Evolutionary conservation across 108 stramenopile genomes (phyloP).

Genomic region (Cyclotella distinguenda): DNA sequence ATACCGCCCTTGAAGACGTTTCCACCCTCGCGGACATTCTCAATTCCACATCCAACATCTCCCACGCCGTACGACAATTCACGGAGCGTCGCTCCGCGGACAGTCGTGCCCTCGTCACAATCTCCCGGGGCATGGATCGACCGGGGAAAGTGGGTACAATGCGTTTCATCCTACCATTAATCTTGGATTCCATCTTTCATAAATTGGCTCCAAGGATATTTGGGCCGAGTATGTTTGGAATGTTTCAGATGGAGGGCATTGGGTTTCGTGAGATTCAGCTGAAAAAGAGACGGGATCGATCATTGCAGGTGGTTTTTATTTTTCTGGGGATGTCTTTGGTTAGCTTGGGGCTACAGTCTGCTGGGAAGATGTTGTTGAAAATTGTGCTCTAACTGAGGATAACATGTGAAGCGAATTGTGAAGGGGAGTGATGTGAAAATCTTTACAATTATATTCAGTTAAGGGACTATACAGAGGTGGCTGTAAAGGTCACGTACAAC

Average conservation of each 20-base stretch:
- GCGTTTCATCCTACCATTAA: constrained; percentile 60
- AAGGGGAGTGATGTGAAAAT: no score
- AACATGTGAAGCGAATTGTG: no score
- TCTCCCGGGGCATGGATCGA: constrained; percentile 57
- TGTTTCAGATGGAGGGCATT: constrained; percentile 48
- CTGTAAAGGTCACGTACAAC: no score
- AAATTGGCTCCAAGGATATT: constrained; percentile 49
- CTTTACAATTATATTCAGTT: no score
- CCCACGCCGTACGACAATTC: constrained; percentile 29
- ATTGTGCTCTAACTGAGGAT: no score
- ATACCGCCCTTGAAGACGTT: constrained; percentile 93
- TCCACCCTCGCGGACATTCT: constrained; percentile 25
- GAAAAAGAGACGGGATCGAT: constrained; percentile 29
- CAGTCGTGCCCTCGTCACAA: constrained; percentile 62
- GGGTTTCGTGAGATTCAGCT: constrained; percentile 25
- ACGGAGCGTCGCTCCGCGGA: constrained; percentile 53
- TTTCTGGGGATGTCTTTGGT: constrained; percentile 10
- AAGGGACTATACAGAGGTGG: no score
- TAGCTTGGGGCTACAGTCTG: constrained; percentile 13
- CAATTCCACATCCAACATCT: constrained; percentile 3
- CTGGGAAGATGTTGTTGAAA: neutral
- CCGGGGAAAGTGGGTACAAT: constrained; percentile 51
- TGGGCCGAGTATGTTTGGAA: constrained; percentile 49
- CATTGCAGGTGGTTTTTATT: constrained; percentile 28
- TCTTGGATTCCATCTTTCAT: constrained; percentile 65